Evolutionary conservation across 139 green algal species (phyloP).

Genomic region (Deuterostichococcus epilithicus): DNA sequence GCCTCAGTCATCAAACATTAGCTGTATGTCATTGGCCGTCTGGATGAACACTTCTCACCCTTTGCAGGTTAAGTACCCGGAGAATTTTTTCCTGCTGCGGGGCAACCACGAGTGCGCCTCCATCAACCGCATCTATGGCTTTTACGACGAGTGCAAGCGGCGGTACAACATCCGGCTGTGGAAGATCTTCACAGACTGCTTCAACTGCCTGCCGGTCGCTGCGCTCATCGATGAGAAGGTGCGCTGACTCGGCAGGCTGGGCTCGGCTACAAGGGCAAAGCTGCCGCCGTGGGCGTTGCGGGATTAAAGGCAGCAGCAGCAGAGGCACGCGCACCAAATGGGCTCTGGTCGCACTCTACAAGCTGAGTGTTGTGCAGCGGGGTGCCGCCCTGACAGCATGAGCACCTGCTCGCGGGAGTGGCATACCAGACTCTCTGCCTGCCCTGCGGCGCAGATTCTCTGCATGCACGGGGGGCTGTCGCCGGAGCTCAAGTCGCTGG

Average conservation of each 20-base stretch:
- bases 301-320: background rate
- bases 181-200: conserved; percentile 99
- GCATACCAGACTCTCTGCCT: background rate
- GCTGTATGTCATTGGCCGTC: background rate
- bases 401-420: background rate
- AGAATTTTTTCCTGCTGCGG: conserved; percentile 99
- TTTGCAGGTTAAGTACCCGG: conserved; percentile 95
- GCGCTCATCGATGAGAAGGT: conserved; percentile 99
- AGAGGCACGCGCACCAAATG: too few species aligned
- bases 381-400: background rate
- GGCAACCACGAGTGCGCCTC: conserved; percentile 97
- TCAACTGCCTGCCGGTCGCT: conserved; percentile 98
- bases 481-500: conserved; percentile 94
- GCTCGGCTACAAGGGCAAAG: background rate
- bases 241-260: background rate
- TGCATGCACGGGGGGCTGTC: conserved; percentile 99
- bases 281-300: background rate
- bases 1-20: background rate
- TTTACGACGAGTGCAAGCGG: conserved; percentile 99
- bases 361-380: background rate
- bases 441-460: conserved; percentile 75
- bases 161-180: conserved; percentile 98
- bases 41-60: background rate
- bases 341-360: too few species aligned
- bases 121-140: conserved; percentile 99